phyloP scores from a whole-genome alignment of 148 eudicot genomes.

The Agrostemma githago region DNA sequence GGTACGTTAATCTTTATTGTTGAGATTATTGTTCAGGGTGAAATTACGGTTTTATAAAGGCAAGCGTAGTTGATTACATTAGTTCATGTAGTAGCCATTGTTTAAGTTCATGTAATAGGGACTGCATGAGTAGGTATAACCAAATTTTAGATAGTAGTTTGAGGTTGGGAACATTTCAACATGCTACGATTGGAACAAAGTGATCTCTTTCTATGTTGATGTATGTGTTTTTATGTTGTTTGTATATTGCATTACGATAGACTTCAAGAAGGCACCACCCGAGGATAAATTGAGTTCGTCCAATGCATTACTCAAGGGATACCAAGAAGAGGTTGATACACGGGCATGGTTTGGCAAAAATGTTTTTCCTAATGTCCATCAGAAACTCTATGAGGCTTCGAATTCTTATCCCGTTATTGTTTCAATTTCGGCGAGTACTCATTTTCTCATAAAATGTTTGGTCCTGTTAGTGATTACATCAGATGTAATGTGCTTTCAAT shows the following conservation, averaged over 20 bases:
- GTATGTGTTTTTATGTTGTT: constrained; percentile 9
- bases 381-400: constrained; percentile 96
- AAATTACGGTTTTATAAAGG: neutral
- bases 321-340: constrained; percentile 94
- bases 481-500: too few relatives aligned
- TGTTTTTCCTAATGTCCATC: constrained; percentile 90
- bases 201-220: neutral
- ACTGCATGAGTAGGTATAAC: neutral
- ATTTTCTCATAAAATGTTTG: too few relatives aligned
- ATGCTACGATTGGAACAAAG: neutral
- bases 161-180: neutral
- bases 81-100: neutral
- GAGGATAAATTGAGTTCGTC: too few relatives aligned
- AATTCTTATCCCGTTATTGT: constrained; percentile 90
- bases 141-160: too few relatives aligned
- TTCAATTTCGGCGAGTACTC: constrained; percentile 68
- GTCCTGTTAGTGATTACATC: too few relatives aligned
- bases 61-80: neutral
- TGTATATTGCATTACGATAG: too few relatives aligned
- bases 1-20: too few relatives aligned
- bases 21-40: too few relatives aligned
- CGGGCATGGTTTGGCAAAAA: constrained; percentile 96
- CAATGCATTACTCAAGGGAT: constrained; percentile 85
- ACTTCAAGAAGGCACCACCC: too few relatives aligned
- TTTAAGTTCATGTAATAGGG: neutral